phyloP scores from a whole-genome alignment of 257 asterid species.

The Solanum megistacrolobum region DNA sequence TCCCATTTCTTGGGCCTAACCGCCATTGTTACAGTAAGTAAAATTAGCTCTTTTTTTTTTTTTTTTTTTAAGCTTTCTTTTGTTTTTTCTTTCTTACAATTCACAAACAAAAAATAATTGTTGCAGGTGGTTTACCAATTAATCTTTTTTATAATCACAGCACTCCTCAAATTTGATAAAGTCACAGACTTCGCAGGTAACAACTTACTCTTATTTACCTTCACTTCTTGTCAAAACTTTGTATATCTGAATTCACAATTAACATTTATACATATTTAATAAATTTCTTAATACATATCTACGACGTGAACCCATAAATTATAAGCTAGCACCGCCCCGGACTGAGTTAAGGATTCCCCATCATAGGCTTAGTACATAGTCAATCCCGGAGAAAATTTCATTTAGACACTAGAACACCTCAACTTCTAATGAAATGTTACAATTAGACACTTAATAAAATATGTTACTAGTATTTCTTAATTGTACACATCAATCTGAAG shows the following conservation, averaged over 20 bases:
- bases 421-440: no score
- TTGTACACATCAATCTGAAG: no score
- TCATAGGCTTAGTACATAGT: no score
- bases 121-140: slow-evolving; percentile 85
- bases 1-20: slow-evolving; percentile 88
- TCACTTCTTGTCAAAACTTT: background rate
- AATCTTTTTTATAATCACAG: slow-evolving; percentile 73
- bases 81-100: background rate
- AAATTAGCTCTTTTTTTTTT: background rate
- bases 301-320: no score
- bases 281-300: no score
- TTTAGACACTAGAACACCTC: no score
- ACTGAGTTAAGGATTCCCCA: no score
- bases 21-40: slow-evolving; percentile 79
- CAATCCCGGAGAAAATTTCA: no score
- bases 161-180: slow-evolving; percentile 80
- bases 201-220: background rate
- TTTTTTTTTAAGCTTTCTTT: background rate
- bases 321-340: no score
- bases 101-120: background rate
- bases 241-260: background rate
- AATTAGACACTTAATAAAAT: no score
- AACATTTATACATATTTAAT: no score
- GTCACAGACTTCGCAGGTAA: slow-evolving; percentile 94
- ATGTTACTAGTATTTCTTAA: no score